phyloP scores from a whole-genome alignment of 2,329 filamentous ascomycete genomes.

The Claviceps pazoutovae region DNA sequence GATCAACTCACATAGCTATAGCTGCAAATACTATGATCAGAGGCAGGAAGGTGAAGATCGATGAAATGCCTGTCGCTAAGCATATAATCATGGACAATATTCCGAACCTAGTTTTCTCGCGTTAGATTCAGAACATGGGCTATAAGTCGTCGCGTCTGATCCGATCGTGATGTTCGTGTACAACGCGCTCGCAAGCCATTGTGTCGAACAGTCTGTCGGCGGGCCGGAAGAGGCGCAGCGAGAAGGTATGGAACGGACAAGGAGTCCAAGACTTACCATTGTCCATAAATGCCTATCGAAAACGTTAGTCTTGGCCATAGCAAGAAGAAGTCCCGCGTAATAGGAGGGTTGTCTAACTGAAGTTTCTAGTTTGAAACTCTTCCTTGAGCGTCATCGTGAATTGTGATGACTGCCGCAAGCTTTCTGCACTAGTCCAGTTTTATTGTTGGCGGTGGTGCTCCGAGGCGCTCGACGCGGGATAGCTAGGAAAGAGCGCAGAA shows the following conservation, averaged over 20 bases:
- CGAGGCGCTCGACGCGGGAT: slow-evolving; percentile 1
- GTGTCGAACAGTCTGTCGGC: not conserved
- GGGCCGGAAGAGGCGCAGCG: not conserved
- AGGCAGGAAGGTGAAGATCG: slow-evolving; percentile 43
- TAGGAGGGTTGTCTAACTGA: slow-evolving; percentile 39
- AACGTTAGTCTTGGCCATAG: slow-evolving; percentile 1
- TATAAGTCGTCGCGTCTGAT: not conserved
- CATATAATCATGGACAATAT: slow-evolving; percentile 58
- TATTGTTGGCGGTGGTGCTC: not conserved
- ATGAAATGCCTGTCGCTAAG: slow-evolving; percentile 54
- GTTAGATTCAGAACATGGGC: slow-evolving; percentile 2
- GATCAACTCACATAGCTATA: slow-evolving; percentile 35
- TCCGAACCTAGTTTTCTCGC: slow-evolving; percentile 41
- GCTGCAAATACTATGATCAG: slow-evolving; percentile 38
- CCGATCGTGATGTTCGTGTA: not conserved
- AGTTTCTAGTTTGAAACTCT: slow-evolving; percentile 60
- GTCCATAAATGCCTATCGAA: slow-evolving; percentile 54
- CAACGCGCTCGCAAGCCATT: not conserved
- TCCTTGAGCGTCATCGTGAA: slow-evolving; percentile 58
- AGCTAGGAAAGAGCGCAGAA: not conserved
- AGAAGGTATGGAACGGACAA: not conserved
- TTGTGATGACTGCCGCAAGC: slow-evolving; percentile 27
- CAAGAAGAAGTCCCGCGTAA: too few species aligned
- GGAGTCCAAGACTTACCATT: slow-evolving; percentile 44
- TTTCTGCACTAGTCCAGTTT: not conserved